Evolutionary conservation across 1,139 yeast species (phyloP).

Genomic region (Saccharomycopsis hybrid): DNA sequence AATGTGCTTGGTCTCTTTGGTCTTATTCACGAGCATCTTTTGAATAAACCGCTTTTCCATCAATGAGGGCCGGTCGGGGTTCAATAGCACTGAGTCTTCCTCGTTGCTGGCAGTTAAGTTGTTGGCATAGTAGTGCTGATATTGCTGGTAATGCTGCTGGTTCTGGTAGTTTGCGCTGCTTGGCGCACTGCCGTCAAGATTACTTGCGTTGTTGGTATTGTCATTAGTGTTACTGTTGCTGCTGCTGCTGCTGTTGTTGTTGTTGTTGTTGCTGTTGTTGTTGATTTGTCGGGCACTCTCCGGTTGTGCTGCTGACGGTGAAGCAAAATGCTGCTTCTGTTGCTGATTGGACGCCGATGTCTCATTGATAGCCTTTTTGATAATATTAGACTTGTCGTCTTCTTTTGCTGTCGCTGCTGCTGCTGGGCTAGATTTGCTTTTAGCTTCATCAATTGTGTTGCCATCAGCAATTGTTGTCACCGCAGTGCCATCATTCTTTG

Average conservation of each 20-base stretch:
- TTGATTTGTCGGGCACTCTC: too few relatives aligned
- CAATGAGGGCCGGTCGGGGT: constrained; percentile 82
- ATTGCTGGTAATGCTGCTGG: not conserved
- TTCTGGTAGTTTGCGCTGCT: constrained; percentile 15
- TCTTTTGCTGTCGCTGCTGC: too few relatives aligned
- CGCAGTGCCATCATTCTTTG: too few relatives aligned
- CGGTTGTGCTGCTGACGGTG: too few relatives aligned
- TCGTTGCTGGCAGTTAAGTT: constrained; percentile 5
- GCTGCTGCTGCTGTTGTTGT: too few relatives aligned
- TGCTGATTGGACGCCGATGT: not conserved
- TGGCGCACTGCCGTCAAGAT: not conserved
- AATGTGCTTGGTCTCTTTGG: constrained; percentile 33
- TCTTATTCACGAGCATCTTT: constrained; percentile 63
- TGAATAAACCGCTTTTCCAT: constrained; percentile 83
- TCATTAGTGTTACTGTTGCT: not conserved
- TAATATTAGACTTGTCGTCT: not conserved
- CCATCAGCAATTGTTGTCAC: too few relatives aligned
- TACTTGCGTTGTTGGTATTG: constrained; percentile 9
- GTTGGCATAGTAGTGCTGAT: not conserved
- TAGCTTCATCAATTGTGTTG: too few relatives aligned
- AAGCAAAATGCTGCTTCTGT: too few relatives aligned
- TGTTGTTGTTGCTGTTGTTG: too few relatives aligned
- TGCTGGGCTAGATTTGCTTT: too few relatives aligned
- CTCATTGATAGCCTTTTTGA: constrained; percentile 8
- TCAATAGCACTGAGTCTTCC: constrained; percentile 54